Percentiles rank a stretch among this genome's conserved stretches.
These are phyloP conservation scores for Phytophthora pinifolia DNA, from an alignment of 352 stramenopile species.

Conservation along the genomic window DNA sequence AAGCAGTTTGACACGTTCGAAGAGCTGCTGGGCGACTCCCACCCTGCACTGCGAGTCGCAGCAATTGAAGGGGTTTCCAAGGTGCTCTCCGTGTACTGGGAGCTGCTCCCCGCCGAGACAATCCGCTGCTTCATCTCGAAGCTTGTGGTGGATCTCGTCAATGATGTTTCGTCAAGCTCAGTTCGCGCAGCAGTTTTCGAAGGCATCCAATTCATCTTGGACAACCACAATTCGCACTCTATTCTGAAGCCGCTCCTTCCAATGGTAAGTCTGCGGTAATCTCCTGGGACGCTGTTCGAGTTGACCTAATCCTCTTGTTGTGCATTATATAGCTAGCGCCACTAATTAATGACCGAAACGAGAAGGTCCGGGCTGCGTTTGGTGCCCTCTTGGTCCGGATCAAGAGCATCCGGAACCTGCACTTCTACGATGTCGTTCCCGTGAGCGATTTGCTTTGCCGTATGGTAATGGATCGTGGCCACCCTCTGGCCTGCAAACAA, in stretches of 20 bases:
- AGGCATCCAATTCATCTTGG: slow-evolving; percentile 82
- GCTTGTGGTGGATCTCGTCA: slow-evolving; percentile 78
- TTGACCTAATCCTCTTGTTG: slow-evolving; percentile 11
- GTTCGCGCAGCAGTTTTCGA: slow-evolving; percentile 86
- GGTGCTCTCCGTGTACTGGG: slow-evolving; percentile 84
- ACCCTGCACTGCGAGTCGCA: slow-evolving; percentile 75
- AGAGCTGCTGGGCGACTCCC: slow-evolving; percentile 68
- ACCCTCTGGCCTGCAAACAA: slow-evolving; percentile 62
- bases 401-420: slow-evolving; percentile 86
- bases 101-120: slow-evolving; percentile 75
- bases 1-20: slow-evolving; percentile 87
- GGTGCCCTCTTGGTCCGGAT: slow-evolving; percentile 75
- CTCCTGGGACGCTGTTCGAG: background rate
- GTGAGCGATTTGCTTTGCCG: slow-evolving; percentile 78
- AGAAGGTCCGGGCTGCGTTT: slow-evolving; percentile 82
- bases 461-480: slow-evolving; percentile 66
- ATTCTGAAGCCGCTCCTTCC: slow-evolving; percentile 84
- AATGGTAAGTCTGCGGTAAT: slow-evolving; percentile 47
- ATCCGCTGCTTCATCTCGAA: slow-evolving; percentile 85
- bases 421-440: slow-evolving; percentile 86
- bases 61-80: slow-evolving; percentile 82
- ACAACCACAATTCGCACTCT: slow-evolving; percentile 86
- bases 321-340: slow-evolving; percentile 52
- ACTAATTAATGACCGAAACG: slow-evolving; percentile 84
- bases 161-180: slow-evolving; percentile 70